Conservation (phyloP, 768 basidiomycete genomes). For the Hemileccinum rubropunctum region DNA sequence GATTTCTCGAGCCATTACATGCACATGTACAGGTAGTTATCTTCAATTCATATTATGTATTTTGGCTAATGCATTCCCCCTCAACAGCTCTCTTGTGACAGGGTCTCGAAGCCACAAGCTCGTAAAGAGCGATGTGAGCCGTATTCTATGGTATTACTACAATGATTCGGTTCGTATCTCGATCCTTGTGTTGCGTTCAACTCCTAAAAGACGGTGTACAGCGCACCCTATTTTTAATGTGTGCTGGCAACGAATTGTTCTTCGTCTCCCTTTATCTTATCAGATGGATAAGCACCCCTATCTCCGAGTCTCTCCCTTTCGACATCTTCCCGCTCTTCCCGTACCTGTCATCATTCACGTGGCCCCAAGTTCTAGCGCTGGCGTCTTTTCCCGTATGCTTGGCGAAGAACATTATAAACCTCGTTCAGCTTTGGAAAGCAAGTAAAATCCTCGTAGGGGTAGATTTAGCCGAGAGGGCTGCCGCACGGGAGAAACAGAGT, state of each 20-base stretch:
- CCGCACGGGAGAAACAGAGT: slow-evolving; percentile 43
- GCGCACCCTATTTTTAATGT: slow-evolving; percentile 88
- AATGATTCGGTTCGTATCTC: slow-evolving; percentile 73
- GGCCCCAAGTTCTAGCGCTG: slow-evolving; percentile 69
- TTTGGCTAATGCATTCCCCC: slow-evolving; percentile 6
- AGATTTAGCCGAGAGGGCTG: slow-evolving; percentile 81
- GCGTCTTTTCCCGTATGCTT: slow-evolving; percentile 65
- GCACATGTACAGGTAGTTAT: slow-evolving; percentile 94
- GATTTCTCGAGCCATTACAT: slow-evolving; percentile 99
- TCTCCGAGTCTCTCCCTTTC: slow-evolving; percentile 36
- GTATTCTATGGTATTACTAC: slow-evolving; percentile 91
- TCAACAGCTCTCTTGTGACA: slow-evolving; percentile 82
- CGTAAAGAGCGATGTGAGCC: slow-evolving; percentile 89
- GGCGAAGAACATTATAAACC: slow-evolving; percentile 88
- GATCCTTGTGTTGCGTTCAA: not conserved
- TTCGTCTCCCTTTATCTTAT: slow-evolving; percentile 94
- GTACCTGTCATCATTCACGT: slow-evolving; percentile 49
- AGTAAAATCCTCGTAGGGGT: slow-evolving; percentile 92
- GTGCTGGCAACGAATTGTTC: slow-evolving; percentile 94
- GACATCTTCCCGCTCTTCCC: slow-evolving; percentile 17
- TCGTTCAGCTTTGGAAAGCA: slow-evolving; percentile 98
- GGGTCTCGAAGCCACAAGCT: slow-evolving; percentile 92
- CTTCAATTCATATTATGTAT: too few species aligned
- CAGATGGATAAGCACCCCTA: slow-evolving; percentile 75
- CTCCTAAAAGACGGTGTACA: slow-evolving; percentile 29